Evolutionary conservation across 140 eudicot genomes (phyloP).

Genomic region (Artemisia princeps): DNA sequence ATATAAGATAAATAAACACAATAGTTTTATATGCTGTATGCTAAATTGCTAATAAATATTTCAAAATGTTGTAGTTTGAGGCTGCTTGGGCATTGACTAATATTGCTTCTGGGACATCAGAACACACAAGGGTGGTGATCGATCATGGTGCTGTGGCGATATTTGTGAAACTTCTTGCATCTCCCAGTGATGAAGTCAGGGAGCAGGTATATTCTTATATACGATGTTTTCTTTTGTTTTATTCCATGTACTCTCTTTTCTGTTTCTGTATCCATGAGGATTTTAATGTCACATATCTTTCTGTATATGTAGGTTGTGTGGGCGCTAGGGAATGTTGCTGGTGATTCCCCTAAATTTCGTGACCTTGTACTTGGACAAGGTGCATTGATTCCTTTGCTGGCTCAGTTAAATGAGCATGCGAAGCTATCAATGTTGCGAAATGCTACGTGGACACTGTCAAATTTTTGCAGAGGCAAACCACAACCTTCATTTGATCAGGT

Average conservation of each 20-base stretch:
- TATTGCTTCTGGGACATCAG: slow-evolving; percentile 85
- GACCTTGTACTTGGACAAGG: slow-evolving; percentile 52
- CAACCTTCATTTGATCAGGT: slow-evolving; percentile 61
- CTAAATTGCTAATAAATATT: too few species aligned
- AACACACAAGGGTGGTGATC: slow-evolving; percentile 66
- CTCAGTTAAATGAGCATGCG: slow-evolving; percentile 47
- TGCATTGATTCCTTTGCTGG: slow-evolving; percentile 41
- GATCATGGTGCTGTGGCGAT: slow-evolving; percentile 71
- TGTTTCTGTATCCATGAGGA: too few species aligned
- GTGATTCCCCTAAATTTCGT: slow-evolving; percentile 57
- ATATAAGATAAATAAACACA: not conserved
- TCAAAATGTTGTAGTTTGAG: slow-evolving; percentile 39
- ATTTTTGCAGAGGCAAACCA: slow-evolving; percentile 64
- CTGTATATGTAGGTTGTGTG: slow-evolving; percentile 44
- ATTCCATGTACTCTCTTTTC: not conserved
- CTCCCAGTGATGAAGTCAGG: slow-evolving; percentile 69
- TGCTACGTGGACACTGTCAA: slow-evolving; percentile 63
- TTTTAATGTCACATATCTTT: not conserved
- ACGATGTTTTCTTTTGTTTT: not conserved
- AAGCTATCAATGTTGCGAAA: slow-evolving; percentile 53
- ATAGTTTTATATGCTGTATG: too few species aligned
- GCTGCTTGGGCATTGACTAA: slow-evolving; percentile 82
- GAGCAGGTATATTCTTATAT: slow-evolving; percentile 44
- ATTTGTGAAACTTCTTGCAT: slow-evolving; percentile 61
- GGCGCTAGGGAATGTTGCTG: slow-evolving; percentile 66